phyloP scores from a whole-genome alignment of 345 rosid species.

The Populus ilicifolia region DNA sequence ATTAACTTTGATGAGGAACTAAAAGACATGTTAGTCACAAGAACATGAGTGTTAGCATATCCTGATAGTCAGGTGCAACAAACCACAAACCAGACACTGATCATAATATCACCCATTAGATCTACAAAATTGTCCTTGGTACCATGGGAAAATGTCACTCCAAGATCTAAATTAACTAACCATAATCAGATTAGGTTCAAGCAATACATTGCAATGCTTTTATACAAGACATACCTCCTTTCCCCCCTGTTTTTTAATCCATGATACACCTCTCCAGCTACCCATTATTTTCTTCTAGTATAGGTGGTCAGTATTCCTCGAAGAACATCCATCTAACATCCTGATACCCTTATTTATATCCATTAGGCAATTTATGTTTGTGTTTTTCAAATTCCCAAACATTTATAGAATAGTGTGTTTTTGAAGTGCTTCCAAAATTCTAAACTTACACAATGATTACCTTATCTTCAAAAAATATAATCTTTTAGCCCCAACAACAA shows the following conservation, averaged over 20 bases:
- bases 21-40: neutral
- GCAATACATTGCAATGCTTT: no score
- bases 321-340: neutral
- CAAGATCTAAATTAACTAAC: neutral
- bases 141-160: neutral
- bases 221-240: no score
- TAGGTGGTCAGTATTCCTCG: neutral
- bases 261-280: neutral
- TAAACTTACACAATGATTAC: neutral
- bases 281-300: neutral
- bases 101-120: neutral
- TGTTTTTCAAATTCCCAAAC: neutral
- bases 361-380: neutral
- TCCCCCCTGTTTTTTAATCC: neutral
- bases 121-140: neutral
- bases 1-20: neutral
- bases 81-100: neutral
- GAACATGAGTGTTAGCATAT: neutral
- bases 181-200: neutral
- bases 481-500: neutral
- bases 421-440: neutral
- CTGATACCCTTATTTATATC: neutral
- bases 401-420: neutral
- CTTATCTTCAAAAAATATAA: neutral
- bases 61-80: neutral